Conservation (phyloP, 192 early-diverging fungal genomes). For the Spizellomyces sp. region DNA sequence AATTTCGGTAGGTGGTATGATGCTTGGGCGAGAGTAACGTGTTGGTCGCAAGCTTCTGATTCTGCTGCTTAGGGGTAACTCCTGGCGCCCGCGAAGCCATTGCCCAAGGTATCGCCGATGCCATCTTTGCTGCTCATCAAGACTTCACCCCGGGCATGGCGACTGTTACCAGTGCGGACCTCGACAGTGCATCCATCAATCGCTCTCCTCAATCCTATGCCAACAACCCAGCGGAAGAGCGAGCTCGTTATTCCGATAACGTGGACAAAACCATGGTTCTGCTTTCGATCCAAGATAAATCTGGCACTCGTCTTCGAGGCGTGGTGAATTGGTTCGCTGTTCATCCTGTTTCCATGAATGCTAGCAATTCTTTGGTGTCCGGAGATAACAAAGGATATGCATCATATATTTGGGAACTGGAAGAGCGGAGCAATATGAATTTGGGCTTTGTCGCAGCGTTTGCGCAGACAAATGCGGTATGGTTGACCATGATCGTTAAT, state of each 20-base stretch:
- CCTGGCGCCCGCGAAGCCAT: slow-evolving; percentile 40
- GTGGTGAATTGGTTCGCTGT: slow-evolving; percentile 50
- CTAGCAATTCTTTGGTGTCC: slow-evolving; percentile 32
- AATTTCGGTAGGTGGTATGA: slow-evolving; percentile 10
- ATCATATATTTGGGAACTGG: slow-evolving; percentile 41
- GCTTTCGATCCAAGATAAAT: slow-evolving; percentile 11
- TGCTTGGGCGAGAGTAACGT: too few relatives aligned
- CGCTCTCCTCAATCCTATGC: slow-evolving; percentile 41
- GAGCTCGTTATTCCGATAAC: slow-evolving; percentile 39
- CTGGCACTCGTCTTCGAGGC: slow-evolving; percentile 1
- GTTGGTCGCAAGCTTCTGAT: slow-evolving; percentile 1
- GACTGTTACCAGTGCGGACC: slow-evolving; percentile 18
- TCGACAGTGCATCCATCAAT: slow-evolving; percentile 44
- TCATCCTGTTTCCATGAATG: slow-evolving; percentile 47
- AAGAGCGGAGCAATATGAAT: slow-evolving; percentile 21
- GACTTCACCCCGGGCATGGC: slow-evolving; percentile 32
- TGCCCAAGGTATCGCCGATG: slow-evolving; percentile 35
- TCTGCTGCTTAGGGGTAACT: slow-evolving; percentile 12
- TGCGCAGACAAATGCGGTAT: slow-evolving; percentile 45
- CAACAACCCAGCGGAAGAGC: slow-evolving; percentile 46
- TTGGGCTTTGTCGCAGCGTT: slow-evolving; percentile 50
- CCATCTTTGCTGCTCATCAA: slow-evolving; percentile 43
- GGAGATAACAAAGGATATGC: slow-evolving; percentile 59
- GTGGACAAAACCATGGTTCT: slow-evolving; percentile 36
- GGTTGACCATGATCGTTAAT: not conserved